A percentile compares a stretch with the other conserved stretches of the same genome.
Conservation (phyloP, 257 asterid genomes). For the Lithospermum erythrorhizon region DNA sequence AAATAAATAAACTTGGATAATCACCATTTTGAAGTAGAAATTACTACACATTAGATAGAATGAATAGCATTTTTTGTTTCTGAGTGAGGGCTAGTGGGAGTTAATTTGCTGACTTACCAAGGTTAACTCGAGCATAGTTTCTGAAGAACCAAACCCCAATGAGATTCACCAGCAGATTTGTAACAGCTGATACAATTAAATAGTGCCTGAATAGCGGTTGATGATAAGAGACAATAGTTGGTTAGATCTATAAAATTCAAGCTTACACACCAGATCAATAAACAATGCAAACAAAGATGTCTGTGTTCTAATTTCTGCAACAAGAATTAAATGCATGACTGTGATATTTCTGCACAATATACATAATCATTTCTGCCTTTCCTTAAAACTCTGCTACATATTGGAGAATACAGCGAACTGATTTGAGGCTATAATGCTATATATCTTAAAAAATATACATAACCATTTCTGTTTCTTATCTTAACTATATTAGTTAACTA, state of each 20-base stretch:
- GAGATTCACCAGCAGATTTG: conserved; percentile 89
- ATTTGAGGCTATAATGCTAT: not conserved
- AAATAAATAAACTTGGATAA: too few relatives aligned
- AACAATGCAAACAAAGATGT: not conserved
- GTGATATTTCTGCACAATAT: not conserved
- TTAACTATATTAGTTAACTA: not conserved
- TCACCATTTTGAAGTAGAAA: too few relatives aligned
- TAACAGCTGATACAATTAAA: conserved; percentile 82
- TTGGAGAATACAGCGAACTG: not conserved
- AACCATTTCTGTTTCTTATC: not conserved
- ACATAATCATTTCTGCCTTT: not conserved
- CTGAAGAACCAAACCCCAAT: conserved; percentile 98
- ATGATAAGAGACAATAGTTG: conserved; percentile 9
- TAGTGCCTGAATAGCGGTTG: conserved; percentile 57
- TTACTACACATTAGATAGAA: too few relatives aligned
- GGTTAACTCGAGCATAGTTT: conserved; percentile 82
- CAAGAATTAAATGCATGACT: not conserved
- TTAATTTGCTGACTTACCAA: conserved; percentile 43
- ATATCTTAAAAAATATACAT: too few relatives aligned
- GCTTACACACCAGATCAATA: not conserved
- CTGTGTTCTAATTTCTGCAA: not conserved
- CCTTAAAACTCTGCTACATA: not conserved
- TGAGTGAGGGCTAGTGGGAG: not conserved
- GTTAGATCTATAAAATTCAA: not conserved
- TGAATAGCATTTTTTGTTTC: not conserved